Conservation (phyloP, 208 protist species). For the Tritrichomonas foetus region DNA sequence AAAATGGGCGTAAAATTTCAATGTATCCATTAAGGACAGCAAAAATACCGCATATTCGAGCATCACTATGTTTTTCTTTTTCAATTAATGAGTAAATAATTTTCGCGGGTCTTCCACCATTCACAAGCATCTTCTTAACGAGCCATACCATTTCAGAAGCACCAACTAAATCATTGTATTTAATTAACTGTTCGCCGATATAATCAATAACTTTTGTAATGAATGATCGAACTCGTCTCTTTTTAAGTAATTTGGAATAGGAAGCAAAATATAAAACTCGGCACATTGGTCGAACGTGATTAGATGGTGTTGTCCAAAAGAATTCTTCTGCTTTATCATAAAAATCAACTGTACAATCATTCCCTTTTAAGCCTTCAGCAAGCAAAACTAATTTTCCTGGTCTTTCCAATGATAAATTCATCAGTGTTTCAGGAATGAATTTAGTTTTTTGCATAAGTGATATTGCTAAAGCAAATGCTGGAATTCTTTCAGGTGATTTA, state of each 20-base stretch:
- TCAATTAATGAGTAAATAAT: neutral
- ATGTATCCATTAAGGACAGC: neutral
- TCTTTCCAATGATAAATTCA: neutral
- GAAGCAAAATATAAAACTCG: neutral
- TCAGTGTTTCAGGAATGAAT: neutral
- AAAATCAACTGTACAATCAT: neutral
- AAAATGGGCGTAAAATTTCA: neutral
- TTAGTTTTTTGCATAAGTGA: neutral
- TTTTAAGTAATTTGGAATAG: neutral
- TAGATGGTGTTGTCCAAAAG: neutral
- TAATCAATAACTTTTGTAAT: neutral
- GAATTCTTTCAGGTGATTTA: neutral
- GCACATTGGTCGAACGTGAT: neutral
- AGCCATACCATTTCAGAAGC: slow-evolving; percentile 3
- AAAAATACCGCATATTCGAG: neutral
- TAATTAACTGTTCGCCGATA: neutral
- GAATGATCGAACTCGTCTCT: neutral
- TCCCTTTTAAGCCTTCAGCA: neutral
- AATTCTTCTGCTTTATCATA: neutral
- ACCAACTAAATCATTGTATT: neutral
- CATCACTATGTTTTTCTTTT: neutral
- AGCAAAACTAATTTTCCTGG: neutral
- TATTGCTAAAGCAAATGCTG: neutral
- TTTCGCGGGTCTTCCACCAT: neutral
- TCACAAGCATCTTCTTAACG: neutral